Evolutionary conservation across 2,329 filamentous ascomycete species (phyloP).

Genomic region (Penicillium sp.): DNA sequence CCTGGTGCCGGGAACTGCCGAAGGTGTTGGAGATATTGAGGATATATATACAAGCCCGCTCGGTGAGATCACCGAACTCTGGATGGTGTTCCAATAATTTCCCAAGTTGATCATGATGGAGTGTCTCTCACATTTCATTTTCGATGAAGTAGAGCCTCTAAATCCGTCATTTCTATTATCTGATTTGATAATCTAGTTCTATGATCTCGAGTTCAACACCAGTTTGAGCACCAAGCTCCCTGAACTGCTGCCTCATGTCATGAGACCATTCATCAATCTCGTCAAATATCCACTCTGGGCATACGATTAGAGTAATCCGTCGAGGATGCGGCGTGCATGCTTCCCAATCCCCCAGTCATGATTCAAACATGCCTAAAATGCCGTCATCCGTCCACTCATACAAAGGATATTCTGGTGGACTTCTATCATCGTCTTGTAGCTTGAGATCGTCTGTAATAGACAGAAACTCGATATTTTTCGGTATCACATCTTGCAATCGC

Average conservation of each 20-base stretch:
- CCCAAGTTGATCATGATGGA: background rate
- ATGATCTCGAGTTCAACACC: background rate
- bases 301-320: background rate
- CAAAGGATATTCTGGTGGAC: no score
- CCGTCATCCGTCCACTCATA: background rate
- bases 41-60: no score
- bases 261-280: background rate
- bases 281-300: background rate
- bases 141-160: no score
- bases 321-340: background rate
- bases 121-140: background rate
- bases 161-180: background rate
- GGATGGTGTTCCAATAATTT: no score
- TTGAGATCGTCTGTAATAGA: slow-evolving; percentile 26
- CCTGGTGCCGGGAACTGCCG: no score
- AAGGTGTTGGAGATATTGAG: no score
- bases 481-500: slow-evolving; percentile 17
- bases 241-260: background rate
- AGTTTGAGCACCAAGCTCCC: background rate
- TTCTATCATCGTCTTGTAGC: slow-evolving; percentile 4
- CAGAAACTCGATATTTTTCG: slow-evolving; percentile 27
- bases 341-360: background rate
- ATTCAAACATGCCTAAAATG: background rate
- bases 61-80: no score
- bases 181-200: background rate